phyloP scores from a whole-genome alignment of 1,284 basidiomycete genomes.

The Leccinum proliferum region DNA sequence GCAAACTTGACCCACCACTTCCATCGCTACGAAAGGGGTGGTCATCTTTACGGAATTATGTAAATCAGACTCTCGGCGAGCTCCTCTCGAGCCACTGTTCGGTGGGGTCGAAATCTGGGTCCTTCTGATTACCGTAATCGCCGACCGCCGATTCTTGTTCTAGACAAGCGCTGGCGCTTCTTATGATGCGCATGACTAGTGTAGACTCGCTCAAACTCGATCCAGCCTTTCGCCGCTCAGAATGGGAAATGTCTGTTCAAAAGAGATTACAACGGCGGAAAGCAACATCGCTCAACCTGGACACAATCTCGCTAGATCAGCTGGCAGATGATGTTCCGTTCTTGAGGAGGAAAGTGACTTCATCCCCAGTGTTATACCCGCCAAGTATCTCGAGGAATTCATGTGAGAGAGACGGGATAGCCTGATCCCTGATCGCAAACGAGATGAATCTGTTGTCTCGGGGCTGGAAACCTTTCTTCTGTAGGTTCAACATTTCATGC shows the following conservation, averaged over 20 bases:
- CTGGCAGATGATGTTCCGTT: conserved; percentile 30
- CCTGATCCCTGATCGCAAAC: conserved; percentile 36
- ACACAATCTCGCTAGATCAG: conserved; percentile 23
- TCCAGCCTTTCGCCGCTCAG: conserved; percentile 53
- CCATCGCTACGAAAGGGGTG: conserved; percentile 56
- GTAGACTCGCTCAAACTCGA: conserved; percentile 53
- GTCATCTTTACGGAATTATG: too few species aligned
- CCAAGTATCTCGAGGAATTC: conserved; percentile 43
- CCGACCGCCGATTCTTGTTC: too few species aligned
- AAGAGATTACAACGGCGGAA: conserved; percentile 47
- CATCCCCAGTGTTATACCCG: conserved; percentile 66
- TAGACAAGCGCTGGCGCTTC: too few species aligned
- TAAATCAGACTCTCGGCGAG: too few species aligned
- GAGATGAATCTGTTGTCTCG: conserved; percentile 45
- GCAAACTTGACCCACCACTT: conserved; percentile 75
- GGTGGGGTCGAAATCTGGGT: too few species aligned
- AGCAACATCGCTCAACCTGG: conserved; percentile 32
- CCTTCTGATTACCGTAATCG: too few species aligned
- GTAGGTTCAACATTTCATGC: conserved; percentile 32
- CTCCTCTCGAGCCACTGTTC: too few species aligned
- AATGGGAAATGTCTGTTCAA: conserved; percentile 47
- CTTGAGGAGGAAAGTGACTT: conserved; percentile 47
- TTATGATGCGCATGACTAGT: too few species aligned
- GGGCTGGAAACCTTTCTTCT: conserved; percentile 63
- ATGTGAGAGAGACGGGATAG: conserved; percentile 35